phyloP scores from a whole-genome alignment of 352 stramenopile species.

The Phytophthora ohioensis region DNA sequence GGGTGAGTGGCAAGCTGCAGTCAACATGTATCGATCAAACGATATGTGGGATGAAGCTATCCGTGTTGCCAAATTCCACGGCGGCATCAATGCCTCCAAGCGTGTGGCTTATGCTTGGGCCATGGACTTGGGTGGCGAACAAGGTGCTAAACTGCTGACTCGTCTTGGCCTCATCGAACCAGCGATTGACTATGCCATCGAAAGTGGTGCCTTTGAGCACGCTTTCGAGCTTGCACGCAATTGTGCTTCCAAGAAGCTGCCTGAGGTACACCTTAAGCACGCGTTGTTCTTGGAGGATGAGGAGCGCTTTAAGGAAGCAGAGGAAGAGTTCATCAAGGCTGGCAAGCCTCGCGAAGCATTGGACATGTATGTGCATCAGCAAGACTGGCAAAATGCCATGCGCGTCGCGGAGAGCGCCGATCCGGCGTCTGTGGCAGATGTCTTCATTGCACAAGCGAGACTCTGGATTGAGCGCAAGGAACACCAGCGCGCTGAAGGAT shows the following conservation, averaged over 20 bases:
- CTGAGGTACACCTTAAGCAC: slow-evolving; percentile 94
- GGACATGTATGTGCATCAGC: slow-evolving; percentile 97
- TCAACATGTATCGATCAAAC: slow-evolving; percentile 96
- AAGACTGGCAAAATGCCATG: slow-evolving; percentile 93
- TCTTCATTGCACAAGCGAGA: slow-evolving; percentile 93
- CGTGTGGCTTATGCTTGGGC: slow-evolving; percentile 94
- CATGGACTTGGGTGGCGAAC: slow-evolving; percentile 91
- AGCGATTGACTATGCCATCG: slow-evolving; percentile 94
- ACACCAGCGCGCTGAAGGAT: slow-evolving; percentile 83
- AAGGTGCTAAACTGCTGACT: slow-evolving; percentile 92
- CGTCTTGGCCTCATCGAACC: slow-evolving; percentile 93
- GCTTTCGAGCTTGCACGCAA: slow-evolving; percentile 93
- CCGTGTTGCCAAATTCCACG: slow-evolving; percentile 94
- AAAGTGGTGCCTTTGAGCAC: slow-evolving; percentile 93
- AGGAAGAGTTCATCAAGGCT: slow-evolving; percentile 93
- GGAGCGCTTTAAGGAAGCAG: slow-evolving; percentile 93
- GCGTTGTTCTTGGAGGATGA: slow-evolving; percentile 95
- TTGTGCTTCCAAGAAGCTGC: slow-evolving; percentile 88
- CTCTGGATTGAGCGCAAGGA: slow-evolving; percentile 90
- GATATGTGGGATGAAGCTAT: slow-evolving; percentile 97
- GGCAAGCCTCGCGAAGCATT: slow-evolving; percentile 94
- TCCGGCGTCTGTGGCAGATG: slow-evolving; percentile 86
- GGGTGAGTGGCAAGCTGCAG: slow-evolving; percentile 92
- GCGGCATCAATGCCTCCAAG: slow-evolving; percentile 92
- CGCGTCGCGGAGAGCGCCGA: slow-evolving; percentile 93